Percentiles rank a stretch among this genome's conserved stretches.
These are phyloP conservation scores for Styphnolobium japonicum DNA, from an alignment of 306 rosid genomes.

Conservation along the genomic window DNA sequence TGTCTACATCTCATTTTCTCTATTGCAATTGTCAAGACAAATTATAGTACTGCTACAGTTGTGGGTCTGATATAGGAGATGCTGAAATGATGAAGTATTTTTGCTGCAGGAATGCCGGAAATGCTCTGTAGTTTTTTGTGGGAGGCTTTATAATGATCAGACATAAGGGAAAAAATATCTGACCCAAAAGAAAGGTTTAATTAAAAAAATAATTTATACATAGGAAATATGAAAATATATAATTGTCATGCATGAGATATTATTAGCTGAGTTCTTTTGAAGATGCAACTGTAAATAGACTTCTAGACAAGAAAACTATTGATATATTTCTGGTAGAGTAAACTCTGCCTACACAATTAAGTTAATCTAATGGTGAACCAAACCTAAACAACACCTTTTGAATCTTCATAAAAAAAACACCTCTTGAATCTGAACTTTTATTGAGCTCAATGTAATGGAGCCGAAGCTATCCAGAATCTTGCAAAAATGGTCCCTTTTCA, in stretches of 20 bases:
- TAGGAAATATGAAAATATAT: not conserved
- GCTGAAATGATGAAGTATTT: not conserved
- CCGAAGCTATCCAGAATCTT: not conserved
- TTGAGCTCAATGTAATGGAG: not conserved
- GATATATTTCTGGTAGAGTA: not conserved
- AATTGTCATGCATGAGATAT: not conserved
- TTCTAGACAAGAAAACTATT: not conserved
- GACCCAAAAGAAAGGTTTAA: not conserved
- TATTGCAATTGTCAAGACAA: not conserved
- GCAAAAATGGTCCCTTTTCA: not conserved
- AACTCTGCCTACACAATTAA: not conserved
- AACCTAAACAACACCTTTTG: conserved; percentile 1
- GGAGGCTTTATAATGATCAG: not conserved
- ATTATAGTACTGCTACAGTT: not conserved
- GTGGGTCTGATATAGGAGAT: not conserved
- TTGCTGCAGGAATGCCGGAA: not conserved
- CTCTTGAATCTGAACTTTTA: not conserved
- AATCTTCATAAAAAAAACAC: not conserved
- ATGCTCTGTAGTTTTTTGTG: not conserved
- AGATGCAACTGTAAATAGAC: not conserved
- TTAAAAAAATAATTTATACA: not conserved
- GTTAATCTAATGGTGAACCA: not conserved
- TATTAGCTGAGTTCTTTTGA: not conserved
- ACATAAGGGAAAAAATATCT: not conserved
- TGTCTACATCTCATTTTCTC: not conserved